Base-by-base conservation (phyloP, 169 alveolate species). In the Plasmodium chabaudi region DNA sequence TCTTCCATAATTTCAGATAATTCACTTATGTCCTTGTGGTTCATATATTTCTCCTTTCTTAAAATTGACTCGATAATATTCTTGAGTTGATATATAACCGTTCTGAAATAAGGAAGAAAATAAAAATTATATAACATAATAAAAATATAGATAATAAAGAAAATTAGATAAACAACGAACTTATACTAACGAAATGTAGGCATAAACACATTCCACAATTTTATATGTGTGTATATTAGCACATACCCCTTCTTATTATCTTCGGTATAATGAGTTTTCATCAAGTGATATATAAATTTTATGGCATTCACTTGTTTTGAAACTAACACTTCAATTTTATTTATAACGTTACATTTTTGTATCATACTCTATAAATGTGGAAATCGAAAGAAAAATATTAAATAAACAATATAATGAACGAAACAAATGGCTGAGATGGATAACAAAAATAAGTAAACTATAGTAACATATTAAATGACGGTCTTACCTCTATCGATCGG, bases 401-500 rank as follows among this genome's bases (percentile, higher is more conserved):
- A 56, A 3, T 13, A 21, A 21, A 6, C 7, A n/a, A 63, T 12
- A 21, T 25, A 61, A 9, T 63, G 0, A 13, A 0, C 15, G 34
- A 51, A 51, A 6, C 59, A 15, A 51, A 51, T 13, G 3, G 2
- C 59, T 12, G 0, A 34, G 42, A 59, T 17, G 25, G 12, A 17
- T 59, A 5, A 9, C 42, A 72, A 72, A 72, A 19, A 72, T 49
- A 71, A 53, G 17, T 7, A 44, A 39, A 55, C 19, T 72, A 19
- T 10, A 61, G 42, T 9, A 44, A 44, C 21, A 17, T 23, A 23
- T 5, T 72, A 44, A 27, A 15, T 55, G 56, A 59, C 21, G 15
- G 46, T 0, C 3, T 23, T 82, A 82, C 90, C 72, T 82, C 90
- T 34, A 82, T 42, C 10, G 90, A 82, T 15, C 90, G 79, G 46